Base-by-base conservation (phyloP, 495 filamentous ascomycete genomes). In the Elaphomyces granulatus region DNA sequence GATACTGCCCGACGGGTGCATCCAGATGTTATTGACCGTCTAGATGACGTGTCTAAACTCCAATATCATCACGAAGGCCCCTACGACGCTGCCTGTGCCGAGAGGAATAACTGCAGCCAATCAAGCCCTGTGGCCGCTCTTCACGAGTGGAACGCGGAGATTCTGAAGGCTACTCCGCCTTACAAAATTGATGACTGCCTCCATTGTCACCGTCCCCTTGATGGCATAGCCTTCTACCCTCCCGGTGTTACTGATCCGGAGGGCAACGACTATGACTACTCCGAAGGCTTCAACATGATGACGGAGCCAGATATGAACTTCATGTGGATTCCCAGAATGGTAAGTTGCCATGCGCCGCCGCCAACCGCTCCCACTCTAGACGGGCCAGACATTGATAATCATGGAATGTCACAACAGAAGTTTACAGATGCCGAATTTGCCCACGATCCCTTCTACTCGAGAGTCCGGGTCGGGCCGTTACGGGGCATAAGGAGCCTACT, bases 11-110 rank as follows among this genome's bases (percentile, higher is more conserved):
- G n/a, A n/a, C 42, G 79, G 9, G 75, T 82, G 12, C 72, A 77
- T 20, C 63, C 83, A 0, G 90, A 98, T 51, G 66, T 67, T 8
- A 86, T 98, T 46, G 90, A 98, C 57, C 54, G 67, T 2, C 71
- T 98, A 0, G 90, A 94, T 48, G 59, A 65, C 37, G 59, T 77
- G 1, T 68, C 66, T 2, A 64, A 67, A 14, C 60, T 55, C 7
- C 58, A 65, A 2, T 96, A 93, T 51, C 90, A 98, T 54, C 90
- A 98, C 47, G 83, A 81, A 41, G 90, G 90, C 0, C 90, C 90
- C 0, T 98, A 83, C 46, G 90, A 98, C 55, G 85, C 90, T 0
- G 80, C 81, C 3, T 67, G 82, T 34, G 59, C 77, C 4, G 71
- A 83, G 18, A 64, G 81, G 15, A 94, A 94, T 56, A 60, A 55